phyloP scores from a whole-genome alignment of 495 filamentous ascomycete genomes.

The Hypoxylon fuscum region DNA sequence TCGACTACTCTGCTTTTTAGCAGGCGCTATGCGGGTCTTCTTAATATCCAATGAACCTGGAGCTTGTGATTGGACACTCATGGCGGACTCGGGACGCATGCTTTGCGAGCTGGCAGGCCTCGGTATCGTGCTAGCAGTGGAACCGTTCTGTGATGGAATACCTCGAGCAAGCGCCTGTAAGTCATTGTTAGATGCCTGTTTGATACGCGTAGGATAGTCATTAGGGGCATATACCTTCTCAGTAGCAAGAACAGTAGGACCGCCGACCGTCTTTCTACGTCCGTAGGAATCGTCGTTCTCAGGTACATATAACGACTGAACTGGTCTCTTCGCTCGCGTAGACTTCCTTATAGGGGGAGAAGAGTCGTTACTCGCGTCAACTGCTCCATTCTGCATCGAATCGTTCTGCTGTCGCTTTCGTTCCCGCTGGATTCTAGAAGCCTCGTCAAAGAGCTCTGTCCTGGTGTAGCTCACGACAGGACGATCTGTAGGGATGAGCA shows the following conservation, averaged over 20 bases:
- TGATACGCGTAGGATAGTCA: background rate
- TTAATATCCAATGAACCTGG: slow-evolving; percentile 51
- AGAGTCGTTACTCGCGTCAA: slow-evolving; percentile 42
- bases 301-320: slow-evolving; percentile 57
- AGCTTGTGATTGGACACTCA: slow-evolving; percentile 43
- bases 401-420: too few species aligned
- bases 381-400: too few species aligned
- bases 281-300: slow-evolving; percentile 63
- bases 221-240: slow-evolving; percentile 54
- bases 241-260: slow-evolving; percentile 55
- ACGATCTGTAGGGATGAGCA: slow-evolving; percentile 78
- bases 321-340: slow-evolving; percentile 74
- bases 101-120: slow-evolving; percentile 52
- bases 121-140: slow-evolving; percentile 25
- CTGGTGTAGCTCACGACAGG: slow-evolving; percentile 76
- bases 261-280: slow-evolving; percentile 73
- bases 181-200: slow-evolving; percentile 11
- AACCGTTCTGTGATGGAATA: slow-evolving; percentile 47
- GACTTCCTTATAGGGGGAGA: slow-evolving; percentile 69
- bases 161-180: slow-evolving; percentile 48
- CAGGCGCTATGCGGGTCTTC: slow-evolving; percentile 52
- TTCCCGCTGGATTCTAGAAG: slow-evolving; percentile 67
- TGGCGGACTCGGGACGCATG: slow-evolving; percentile 50
- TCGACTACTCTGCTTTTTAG: slow-evolving; percentile 51
- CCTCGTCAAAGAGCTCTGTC: slow-evolving; percentile 77